phyloP scores from a whole-genome alignment of 78 protist genomes.

The Dictyostelium capitatum region DNA sequence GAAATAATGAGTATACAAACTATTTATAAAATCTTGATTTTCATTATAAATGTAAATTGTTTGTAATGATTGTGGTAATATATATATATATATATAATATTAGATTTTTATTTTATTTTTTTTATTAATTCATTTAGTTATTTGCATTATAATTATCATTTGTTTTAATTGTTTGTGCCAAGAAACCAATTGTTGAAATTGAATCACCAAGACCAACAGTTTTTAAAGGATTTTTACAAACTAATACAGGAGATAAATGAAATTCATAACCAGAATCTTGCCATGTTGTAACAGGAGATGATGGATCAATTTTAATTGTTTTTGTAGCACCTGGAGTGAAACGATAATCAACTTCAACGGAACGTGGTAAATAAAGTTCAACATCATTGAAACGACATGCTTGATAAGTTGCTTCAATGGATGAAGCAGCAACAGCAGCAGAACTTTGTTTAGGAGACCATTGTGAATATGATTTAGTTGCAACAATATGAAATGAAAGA shows the following conservation, averaged over 20 bases:
- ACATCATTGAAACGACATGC: slow-evolving; percentile 63
- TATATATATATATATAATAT: too few relatives aligned
- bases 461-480: neutral
- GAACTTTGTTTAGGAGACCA: slow-evolving; percentile 5
- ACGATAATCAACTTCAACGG: slow-evolving; percentile 56
- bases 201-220: slow-evolving; percentile 86
- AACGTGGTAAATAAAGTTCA: slow-evolving; percentile 18
- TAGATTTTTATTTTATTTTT: too few relatives aligned
- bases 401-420: slow-evolving; percentile 62
- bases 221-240: slow-evolving; percentile 71
- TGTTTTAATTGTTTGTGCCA: slow-evolving; percentile 63
- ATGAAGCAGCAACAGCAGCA: slow-evolving; percentile 68
- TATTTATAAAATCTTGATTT: too few relatives aligned
- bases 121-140: too few relatives aligned
- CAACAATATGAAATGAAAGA: slow-evolving; percentile 64
- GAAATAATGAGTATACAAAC: too few relatives aligned
- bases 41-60: too few relatives aligned
- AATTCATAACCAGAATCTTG: slow-evolving; percentile 61
- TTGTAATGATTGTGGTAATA: too few relatives aligned
- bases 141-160: neutral
- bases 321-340: slow-evolving; percentile 51
- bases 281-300: slow-evolving; percentile 49
- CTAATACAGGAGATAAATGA: slow-evolving; percentile 65
- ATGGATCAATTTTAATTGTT: slow-evolving; percentile 19
- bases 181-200: slow-evolving; percentile 75